A percentile compares a stretch with the other conserved stretches of the same genome.
phyloP scores from a whole-genome alignment of 192 early-diverging fungal genomes.

The Podila epigama region DNA sequence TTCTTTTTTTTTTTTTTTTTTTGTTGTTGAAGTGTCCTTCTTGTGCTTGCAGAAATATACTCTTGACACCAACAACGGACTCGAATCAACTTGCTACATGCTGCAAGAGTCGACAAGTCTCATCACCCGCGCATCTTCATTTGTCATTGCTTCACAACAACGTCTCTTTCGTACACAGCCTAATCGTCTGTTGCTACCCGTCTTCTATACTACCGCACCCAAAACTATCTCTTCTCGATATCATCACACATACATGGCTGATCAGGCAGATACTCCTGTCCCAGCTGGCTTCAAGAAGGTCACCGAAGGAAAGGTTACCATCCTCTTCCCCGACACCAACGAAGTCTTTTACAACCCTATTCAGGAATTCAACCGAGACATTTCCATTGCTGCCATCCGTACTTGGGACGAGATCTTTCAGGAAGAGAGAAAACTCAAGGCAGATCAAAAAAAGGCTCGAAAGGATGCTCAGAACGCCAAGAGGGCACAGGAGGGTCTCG shows the following conservation, averaged over 20 bases:
- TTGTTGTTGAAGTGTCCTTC: too few species aligned
- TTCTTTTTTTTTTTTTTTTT: not conserved
- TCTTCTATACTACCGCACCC: not conserved
- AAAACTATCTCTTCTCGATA: too few species aligned
- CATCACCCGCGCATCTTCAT: not conserved
- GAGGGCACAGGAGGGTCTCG: constrained; percentile 29
- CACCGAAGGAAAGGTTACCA: constrained; percentile 81
- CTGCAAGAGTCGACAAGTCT: not conserved
- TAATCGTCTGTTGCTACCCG: not conserved
- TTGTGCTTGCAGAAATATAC: too few species aligned
- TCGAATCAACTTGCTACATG: too few species aligned
- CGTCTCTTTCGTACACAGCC: not conserved
- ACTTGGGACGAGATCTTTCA: constrained; percentile 85
- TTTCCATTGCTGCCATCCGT: constrained; percentile 96
- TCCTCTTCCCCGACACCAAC: constrained; percentile 85
- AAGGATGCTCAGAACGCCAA: constrained; percentile 31
- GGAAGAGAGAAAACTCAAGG: constrained; percentile 66
- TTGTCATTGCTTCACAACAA: not conserved
- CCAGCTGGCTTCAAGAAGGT: constrained; percentile 65
- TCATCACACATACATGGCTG: constrained; percentile 16
- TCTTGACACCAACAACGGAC: too few species aligned
- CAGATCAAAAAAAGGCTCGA: constrained; percentile 59
- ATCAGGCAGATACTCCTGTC: constrained; percentile 16
- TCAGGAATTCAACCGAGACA: constrained; percentile 97
- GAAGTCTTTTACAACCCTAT: constrained; percentile 99